These are phyloP conservation scores for Eutrema heterophyllum DNA, from an alignment of 345 rosid species.

Conservation along the genomic window DNA sequence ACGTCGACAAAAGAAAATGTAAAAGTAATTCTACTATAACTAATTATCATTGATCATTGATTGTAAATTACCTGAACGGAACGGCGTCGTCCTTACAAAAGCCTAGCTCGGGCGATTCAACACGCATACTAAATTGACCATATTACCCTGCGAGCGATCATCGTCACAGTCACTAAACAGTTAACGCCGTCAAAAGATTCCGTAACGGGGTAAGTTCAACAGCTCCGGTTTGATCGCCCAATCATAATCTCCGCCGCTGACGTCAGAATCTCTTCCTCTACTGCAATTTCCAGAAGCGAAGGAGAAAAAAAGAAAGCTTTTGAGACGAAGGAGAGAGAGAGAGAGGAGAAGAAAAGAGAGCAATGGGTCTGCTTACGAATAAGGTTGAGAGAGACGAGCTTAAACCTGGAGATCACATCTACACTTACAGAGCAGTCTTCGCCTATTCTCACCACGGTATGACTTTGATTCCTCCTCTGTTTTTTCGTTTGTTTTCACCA, in stretches of 20 bases:
- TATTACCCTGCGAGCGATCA: not conserved
- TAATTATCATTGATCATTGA: too few species aligned
- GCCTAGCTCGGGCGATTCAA: not conserved
- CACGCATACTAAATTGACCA: not conserved
- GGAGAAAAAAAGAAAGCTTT: not conserved
- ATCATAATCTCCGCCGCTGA: conserved; percentile 13
- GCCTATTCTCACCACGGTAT: conserved; percentile 94
- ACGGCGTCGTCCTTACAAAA: not conserved
- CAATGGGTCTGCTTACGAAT: conserved; percentile 79
- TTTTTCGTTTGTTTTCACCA: not conserved
- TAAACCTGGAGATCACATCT: conserved; percentile 87
- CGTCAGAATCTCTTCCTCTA: conserved; percentile 16
- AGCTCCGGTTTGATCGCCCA: conserved; percentile 4
- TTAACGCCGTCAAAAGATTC: conserved; percentile 25
- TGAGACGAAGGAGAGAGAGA: not conserved
- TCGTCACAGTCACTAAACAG: not conserved
- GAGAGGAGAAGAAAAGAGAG: not conserved
- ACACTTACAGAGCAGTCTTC: conserved; percentile 91
- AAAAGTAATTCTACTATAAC: too few species aligned
- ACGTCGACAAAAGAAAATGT: too few species aligned
- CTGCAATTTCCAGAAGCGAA: not conserved
- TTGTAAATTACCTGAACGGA: too few species aligned
- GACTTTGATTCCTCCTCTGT: not conserved
- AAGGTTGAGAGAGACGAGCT: conserved; percentile 71
- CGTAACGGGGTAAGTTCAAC: not conserved